Evolutionary conservation across 2,329 filamentous ascomycete genomes (phyloP).

Genomic region (Elsinoe necatrix): DNA sequence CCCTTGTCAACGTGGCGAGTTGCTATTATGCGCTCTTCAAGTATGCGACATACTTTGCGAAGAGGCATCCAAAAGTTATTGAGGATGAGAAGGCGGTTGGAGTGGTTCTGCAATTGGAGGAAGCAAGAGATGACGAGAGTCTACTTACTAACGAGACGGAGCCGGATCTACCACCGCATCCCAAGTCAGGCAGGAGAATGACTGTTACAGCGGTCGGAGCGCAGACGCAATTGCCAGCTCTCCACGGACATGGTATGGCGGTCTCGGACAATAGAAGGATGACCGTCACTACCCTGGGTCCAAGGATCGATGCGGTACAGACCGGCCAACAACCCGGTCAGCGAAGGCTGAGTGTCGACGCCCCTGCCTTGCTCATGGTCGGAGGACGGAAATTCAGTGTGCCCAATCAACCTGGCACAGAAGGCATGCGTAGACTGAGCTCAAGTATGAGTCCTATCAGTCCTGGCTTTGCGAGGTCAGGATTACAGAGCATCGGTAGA

Average conservation of each 20-base stretch:
- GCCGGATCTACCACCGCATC: neutral
- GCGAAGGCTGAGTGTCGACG: neutral
- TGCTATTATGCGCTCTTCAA: slow-evolving; percentile 27
- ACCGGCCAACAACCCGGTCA: neutral
- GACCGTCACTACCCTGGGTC: slow-evolving; percentile 18
- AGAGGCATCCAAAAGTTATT: slow-evolving; percentile 40
- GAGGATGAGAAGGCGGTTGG: slow-evolving; percentile 38
- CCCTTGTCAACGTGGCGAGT: slow-evolving; percentile 36
- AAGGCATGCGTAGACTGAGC: neutral
- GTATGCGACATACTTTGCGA: slow-evolving; percentile 41
- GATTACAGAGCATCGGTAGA: neutral
- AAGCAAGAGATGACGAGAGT: slow-evolving; percentile 6
- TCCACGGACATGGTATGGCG: neutral
- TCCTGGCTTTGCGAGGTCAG: neutral
- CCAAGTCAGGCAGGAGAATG: slow-evolving; percentile 17
- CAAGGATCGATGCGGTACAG: slow-evolving; percentile 12
- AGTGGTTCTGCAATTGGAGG: slow-evolving; percentile 18
- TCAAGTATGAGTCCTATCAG: slow-evolving; percentile 8
- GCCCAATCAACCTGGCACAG: neutral
- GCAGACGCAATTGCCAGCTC: slow-evolving; percentile 7
- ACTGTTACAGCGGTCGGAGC: slow-evolving; percentile 18
- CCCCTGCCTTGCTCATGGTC: neutral
- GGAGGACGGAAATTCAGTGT: slow-evolving; percentile 2
- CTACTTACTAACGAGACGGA: neutral
- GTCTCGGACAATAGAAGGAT: slow-evolving; percentile 10